A percentile compares a stretch with the other conserved stretches of the same genome.
Evolutionary conservation across 352 stramenopile genomes (phyloP).

Genomic region (Phytophthora crassamura): DNA sequence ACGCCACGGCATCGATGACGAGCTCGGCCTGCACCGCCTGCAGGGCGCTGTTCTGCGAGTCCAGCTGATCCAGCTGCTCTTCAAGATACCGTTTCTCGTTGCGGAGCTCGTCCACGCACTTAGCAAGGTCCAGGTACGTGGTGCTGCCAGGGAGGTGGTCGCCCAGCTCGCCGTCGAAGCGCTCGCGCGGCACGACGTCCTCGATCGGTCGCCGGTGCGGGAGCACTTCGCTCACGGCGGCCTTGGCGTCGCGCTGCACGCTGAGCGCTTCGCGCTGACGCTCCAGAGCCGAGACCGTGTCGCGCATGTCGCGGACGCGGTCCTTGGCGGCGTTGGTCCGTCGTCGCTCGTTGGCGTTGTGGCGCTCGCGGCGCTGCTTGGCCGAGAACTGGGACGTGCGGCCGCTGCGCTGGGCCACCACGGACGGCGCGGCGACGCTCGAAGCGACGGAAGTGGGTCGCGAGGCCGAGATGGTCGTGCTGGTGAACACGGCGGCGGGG

Average conservation of each 20-base stretch:
- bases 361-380: constrained; percentile 50
- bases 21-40: constrained; percentile 50
- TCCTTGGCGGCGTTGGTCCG: constrained; percentile 53
- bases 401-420: constrained; percentile 29
- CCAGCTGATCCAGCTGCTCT: constrained; percentile 50
- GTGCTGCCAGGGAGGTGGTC: constrained; percentile 34
- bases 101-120: constrained; percentile 40
- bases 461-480: constrained; percentile 39
- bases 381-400: constrained; percentile 50
- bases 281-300: constrained; percentile 36
- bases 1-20: constrained; percentile 23
- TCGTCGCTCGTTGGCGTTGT: constrained; percentile 55
- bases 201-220: constrained; percentile 29
- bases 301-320: constrained; percentile 49
- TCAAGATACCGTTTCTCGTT: constrained; percentile 51
- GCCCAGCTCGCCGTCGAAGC: constrained; percentile 24
- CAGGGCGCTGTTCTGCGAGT: constrained; percentile 52
- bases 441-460: constrained; percentile 6
- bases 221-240: constrained; percentile 22
- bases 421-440: constrained; percentile 9
- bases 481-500: constrained; percentile 41
- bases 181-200: constrained; percentile 28
- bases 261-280: constrained; percentile 31
- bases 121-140: constrained; percentile 44
- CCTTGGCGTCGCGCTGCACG: constrained; percentile 29